Evolutionary conservation across 371 early-diverging fungal species (phyloP), one percentile per base, ranked within the genome.

Genomic region (Capillidium heterosporum): DNA sequence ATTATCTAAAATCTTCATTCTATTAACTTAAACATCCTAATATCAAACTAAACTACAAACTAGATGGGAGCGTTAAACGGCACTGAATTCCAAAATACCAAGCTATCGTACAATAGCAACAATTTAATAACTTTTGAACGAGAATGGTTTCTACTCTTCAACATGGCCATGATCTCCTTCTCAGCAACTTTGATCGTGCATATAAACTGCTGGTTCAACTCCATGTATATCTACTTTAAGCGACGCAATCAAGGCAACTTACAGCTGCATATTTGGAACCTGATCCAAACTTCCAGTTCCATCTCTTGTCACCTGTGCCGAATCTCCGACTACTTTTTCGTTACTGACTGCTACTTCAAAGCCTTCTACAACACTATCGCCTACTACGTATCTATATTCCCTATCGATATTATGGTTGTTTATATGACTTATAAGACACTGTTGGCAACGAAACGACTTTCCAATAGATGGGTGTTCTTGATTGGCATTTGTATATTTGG

Each of bases 111-210:
- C 4, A 35, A 4, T 13, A 13, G 35, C 13, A 13, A 4, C 35
- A 35, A 35, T 13, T 13, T 49, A 27, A 24, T 49, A 4, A 27
- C 50, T 8, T 49, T 52, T 21, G 52, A 52, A 4, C 4, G 11
- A 19, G 52, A 32, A 5, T 52, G 52, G 41, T 54, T 26, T 39
- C 19, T 28, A 1, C 21, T 54, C 24, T 21, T 40, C 41, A 54
- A 54, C 41, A 54, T 54, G 54, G 54, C 54, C 24, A 54, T 54
- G 54, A 26, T 54, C 10, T 17, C 41, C 3, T 54, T 40, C 24
- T 54, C 41, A 21, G 54, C 54, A 1, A 54, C 54, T 24, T 54
- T 54, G 4, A 54, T 54, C 1, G 54, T 54, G 10, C 54, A 54
- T 42, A 40, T 40, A 10, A 54, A 40, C 54, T 40, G 39, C 24